Base-by-base conservation (phyloP, 768 basidiomycete species). In the Calocera viscosa region DNA sequence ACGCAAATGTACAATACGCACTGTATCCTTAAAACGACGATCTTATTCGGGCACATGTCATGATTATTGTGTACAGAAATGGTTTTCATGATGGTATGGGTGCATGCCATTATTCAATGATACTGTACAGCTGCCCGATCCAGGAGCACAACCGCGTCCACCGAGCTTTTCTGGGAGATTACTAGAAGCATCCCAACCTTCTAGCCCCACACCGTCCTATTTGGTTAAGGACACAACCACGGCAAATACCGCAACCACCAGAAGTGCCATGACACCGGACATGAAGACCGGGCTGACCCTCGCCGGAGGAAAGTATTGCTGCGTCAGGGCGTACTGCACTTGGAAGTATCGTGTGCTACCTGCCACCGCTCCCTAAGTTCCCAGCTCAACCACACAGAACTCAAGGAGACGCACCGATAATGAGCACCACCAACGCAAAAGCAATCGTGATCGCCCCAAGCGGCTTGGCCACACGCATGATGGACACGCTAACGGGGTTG, bases 241-340 rank as follows among this genome's bases (percentile, higher is more conserved):
- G 1, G 76, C 77, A 71, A 83, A 81, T 2, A 79, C 77, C n/a
- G 80, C 71, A 19, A 74, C 75, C 0, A 82, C 79, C 7, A 83
- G 70, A 17, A 76, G 72, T 5, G 76, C 75, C 3, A 84, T 75
- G 24, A 77, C 65, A 11, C 78, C 69, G 19, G 80, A 74, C 11
- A 85, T 73, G n/a, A 79, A 73, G 1, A 77, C 77, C 8, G 79
- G 73, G 2, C 80, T 77, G 19, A 80, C 53, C 10, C 83, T 76
- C n/a, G 84, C 82, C n/a, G 80, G 79, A 1, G 84, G 84, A 70
- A 84, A 86, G 53, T 77, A 70, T 10, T 83, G 83, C 40, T 79
- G 77, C 1, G 78, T 76, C 66, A 86, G 77, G 7, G 81, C 80
- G 0, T 73, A 71, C 70, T 86, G 85, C 2, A 84, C 77, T 0